Evolutionary conservation across 768 basidiomycete species (phyloP).

Genomic region (Tulasnella calospora): DNA sequence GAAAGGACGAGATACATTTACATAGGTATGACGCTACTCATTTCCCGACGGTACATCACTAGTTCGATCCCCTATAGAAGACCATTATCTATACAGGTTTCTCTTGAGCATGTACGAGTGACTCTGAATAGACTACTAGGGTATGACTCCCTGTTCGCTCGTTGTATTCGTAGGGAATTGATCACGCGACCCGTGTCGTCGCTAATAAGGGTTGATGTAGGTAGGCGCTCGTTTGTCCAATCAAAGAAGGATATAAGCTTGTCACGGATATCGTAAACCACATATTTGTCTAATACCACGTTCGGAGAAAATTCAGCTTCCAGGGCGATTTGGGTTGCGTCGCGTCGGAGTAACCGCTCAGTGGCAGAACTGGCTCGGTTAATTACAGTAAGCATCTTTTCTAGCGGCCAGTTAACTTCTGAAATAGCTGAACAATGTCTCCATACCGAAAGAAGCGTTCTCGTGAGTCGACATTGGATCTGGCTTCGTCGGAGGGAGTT

Average conservation of each 20-base stretch:
- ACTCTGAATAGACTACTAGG: background rate
- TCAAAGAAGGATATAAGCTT: background rate
- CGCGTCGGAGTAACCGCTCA: background rate
- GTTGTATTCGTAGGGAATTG: background rate
- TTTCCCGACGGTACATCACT: no score
- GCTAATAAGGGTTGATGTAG: background rate
- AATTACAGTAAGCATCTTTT: background rate
- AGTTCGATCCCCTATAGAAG: no score
- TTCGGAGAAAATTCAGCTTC: background rate
- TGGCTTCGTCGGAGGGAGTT: background rate
- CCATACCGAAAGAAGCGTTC: background rate
- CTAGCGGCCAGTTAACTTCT: background rate
- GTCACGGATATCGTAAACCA: background rate
- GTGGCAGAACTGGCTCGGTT: background rate
- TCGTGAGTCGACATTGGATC: background rate
- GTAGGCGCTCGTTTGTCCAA: background rate
- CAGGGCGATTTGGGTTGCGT: background rate
- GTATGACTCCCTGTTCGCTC: background rate
- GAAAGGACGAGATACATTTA: no score
- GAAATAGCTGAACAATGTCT: background rate
- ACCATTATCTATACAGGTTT: background rate
- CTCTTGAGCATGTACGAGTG: background rate
- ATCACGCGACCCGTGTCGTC: background rate
- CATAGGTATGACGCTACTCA: no score
- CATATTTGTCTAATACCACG: background rate